Conservation (phyloP, 2,329 filamentous ascomycete species). For the Sclerotinia borealis region DNA sequence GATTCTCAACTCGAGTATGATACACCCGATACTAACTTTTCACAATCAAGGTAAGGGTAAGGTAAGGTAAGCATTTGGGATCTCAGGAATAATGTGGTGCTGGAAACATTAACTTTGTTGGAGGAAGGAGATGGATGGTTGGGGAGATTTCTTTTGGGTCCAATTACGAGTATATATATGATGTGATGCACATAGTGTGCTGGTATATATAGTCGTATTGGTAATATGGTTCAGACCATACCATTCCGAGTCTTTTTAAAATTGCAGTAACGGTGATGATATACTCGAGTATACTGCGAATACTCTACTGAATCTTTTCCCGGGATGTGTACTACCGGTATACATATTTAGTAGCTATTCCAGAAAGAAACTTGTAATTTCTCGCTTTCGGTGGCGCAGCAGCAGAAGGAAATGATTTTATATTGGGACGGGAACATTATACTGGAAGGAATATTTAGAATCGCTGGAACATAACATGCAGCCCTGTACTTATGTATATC, state of each 20-base stretch:
- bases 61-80: too few relatives aligned
- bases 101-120: background rate
- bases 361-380: background rate
- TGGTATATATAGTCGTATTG: background rate
- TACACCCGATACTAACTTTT: too few relatives aligned
- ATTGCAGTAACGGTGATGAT: background rate
- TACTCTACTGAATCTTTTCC: too few relatives aligned
- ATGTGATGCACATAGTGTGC: background rate
- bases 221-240: background rate
- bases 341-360: background rate
- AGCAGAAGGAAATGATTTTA: background rate
- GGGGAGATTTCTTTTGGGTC: background rate
- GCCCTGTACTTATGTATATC: background rate
- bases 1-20: too few relatives aligned
- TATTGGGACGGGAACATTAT: background rate
- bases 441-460: background rate
- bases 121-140: background rate
- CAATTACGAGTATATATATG: too few relatives aligned
- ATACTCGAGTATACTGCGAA: background rate
- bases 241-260: background rate
- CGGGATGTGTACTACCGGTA: background rate
- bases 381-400: background rate
- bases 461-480: background rate
- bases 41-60: too few relatives aligned
- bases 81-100: background rate